Evolutionary conservation across 176 grass and related monocot genomes (phyloP).

Genomic region (Miscanthus lutarioriparius): DNA sequence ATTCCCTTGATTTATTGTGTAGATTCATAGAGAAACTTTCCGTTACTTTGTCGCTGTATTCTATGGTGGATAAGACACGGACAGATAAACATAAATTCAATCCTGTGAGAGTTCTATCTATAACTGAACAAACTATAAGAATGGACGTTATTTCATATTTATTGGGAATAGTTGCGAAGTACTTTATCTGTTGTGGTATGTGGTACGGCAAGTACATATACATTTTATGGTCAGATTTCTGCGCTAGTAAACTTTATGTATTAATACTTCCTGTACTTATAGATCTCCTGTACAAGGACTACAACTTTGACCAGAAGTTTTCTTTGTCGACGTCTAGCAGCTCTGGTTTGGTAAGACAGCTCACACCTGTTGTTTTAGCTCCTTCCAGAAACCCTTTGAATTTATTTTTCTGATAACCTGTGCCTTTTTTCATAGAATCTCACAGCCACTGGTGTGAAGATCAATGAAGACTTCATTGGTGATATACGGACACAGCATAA

Average conservation of each 20-base stretch:
- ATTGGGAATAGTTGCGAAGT: background rate
- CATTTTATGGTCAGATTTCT: background rate
- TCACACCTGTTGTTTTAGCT: background rate
- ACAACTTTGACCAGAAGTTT: conserved; percentile 87
- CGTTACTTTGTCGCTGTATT: background rate
- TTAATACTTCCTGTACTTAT: background rate
- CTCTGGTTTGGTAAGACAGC: conserved; percentile 60
- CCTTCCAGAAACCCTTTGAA: background rate
- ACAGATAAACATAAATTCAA: background rate
- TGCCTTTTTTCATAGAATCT: conserved; percentile 50
- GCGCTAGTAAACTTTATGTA: background rate
- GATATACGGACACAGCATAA: conserved; percentile 69
- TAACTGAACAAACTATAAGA: background rate
- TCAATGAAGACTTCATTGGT: conserved; percentile 76
- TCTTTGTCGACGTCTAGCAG: conserved; percentile 46
- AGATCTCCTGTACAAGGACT: conserved; percentile 92
- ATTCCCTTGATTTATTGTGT: background rate
- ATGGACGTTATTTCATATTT: background rate
- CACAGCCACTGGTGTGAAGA: conserved; percentile 68
- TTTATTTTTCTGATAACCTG: background rate
- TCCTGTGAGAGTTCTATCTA: background rate
- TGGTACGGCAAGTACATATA: background rate
- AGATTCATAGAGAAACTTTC: background rate
- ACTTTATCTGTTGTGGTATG: background rate
- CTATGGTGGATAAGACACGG: background rate